phyloP scores from a whole-genome alignment of 129 eudicot genomes.

The Rutidosis leptorrhynchoides region DNA sequence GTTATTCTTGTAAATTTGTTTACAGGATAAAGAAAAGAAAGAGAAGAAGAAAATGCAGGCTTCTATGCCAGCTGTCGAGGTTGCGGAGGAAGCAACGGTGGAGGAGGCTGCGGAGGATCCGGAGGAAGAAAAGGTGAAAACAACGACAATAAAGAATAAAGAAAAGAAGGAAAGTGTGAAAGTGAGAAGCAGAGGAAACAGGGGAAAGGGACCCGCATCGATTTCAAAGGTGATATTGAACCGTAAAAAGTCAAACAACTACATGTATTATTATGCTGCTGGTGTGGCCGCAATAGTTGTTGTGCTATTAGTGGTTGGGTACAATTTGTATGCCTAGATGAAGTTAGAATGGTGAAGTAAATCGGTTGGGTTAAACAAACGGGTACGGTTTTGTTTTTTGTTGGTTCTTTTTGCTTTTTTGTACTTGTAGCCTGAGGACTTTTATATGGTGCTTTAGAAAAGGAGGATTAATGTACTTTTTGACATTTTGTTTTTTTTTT shows the following conservation, averaged over 20 bases:
- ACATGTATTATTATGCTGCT: conserved; percentile 41
- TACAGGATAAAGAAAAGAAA: conserved; percentile 81
- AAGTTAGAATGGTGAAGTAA: conserved; percentile 17
- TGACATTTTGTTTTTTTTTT: conserved; percentile 32
- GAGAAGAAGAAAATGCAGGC: conserved; percentile 68
- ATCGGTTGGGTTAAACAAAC: neutral
- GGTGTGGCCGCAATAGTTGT: conserved; percentile 27
- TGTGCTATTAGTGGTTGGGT: conserved; percentile 31
- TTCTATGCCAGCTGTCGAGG: conserved; percentile 28
- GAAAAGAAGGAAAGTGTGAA: conserved; percentile 36
- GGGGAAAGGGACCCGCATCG: conserved; percentile 49
- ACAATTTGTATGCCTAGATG: conserved; percentile 29
- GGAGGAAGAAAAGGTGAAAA: conserved; percentile 49
- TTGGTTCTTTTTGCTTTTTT: conserved; percentile 10
- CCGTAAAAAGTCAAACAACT: conserved; percentile 75
- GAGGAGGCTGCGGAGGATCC: conserved; percentile 38
- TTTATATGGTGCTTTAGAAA: conserved; percentile 29
- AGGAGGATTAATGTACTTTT: conserved; percentile 27
- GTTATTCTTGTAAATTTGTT: no score
- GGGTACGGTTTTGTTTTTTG: conserved; percentile 7
- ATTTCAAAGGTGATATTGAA: conserved; percentile 71
- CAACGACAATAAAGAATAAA: conserved; percentile 19
- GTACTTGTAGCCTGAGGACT: conserved; percentile 24
- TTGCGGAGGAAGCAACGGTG: conserved; percentile 41
- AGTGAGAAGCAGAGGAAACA: conserved; percentile 38